Evolutionary conservation across 352 stramenopile species (phyloP).

Genomic region (Globisporangium irregulare): DNA sequence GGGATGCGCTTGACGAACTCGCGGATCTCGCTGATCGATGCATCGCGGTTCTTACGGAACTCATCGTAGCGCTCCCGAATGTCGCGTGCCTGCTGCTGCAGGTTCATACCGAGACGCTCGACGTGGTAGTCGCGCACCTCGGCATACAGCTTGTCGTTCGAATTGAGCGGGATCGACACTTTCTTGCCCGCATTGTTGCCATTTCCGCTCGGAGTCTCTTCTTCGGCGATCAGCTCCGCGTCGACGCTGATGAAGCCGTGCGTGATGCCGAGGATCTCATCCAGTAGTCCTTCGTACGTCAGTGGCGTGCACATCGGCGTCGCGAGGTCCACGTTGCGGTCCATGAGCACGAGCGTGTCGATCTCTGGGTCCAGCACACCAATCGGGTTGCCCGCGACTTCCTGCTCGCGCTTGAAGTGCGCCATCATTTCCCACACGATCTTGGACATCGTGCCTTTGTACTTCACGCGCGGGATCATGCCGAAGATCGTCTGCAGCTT

Average conservation of each 20-base stretch:
- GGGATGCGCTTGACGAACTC: conserved; percentile 99
- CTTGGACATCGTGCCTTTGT: conserved; percentile 90
- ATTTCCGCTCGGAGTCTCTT: conserved; percentile 30
- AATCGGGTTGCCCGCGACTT: conserved; percentile 76
- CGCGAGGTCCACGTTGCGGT: conserved; percentile 94
- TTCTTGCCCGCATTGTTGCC: conserved; percentile 50
- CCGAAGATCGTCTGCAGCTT: conserved; percentile 94
- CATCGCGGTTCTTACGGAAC: conserved; percentile 95
- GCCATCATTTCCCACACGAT: conserved; percentile 91
- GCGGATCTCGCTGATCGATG: conserved; percentile 96
- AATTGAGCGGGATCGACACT: conserved; percentile 94
- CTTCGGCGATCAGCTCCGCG: conserved; percentile 71
- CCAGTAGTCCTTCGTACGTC: conserved; percentile 96
- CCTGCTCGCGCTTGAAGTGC: conserved; percentile 90
- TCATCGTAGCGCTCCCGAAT: conserved; percentile 93
- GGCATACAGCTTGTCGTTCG: conserved; percentile 94
- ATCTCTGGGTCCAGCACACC: conserved; percentile 85
- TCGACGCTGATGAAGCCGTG: conserved; percentile 87
- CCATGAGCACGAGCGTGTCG: conserved; percentile 93
- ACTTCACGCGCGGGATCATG: conserved; percentile 93
- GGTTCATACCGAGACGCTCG: conserved; percentile 93
- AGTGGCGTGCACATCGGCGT: conserved; percentile 95
- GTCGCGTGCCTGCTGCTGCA: conserved; percentile 95
- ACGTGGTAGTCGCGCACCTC: conserved; percentile 97
- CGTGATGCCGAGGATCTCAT: conserved; percentile 95